Evolutionary conservation across 106 monocot species (phyloP), one percentile per base, ranked within the genome.

Genomic region (Acanthochlamys bracteata): DNA sequence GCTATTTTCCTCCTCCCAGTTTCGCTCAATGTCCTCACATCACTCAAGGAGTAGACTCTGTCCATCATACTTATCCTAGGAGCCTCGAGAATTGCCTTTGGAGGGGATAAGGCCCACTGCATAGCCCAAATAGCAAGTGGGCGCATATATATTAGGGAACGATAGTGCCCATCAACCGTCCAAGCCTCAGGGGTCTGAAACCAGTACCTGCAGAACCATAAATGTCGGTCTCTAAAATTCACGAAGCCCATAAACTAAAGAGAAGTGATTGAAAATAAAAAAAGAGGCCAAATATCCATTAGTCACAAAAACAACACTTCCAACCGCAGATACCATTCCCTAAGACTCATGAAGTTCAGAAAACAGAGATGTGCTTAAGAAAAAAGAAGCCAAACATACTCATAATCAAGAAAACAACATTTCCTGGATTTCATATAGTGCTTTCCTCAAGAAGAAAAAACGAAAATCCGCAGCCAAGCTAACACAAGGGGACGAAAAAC

Each of bases 41-140:
- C 72, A 25, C 75, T 61, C 4, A 79, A 76, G 0, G 84, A 82
- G 41, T 82, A 73, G 11, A 95, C 73, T 60, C 94, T 82, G 58
- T 95, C 90, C 90, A 95, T 90, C 65, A 95, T 70, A 25, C 90
- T 90, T 27, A 84, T 66, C 62, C 84, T 83, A 0, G 95, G 90
- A 4, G 87, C 91, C 25, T 96, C 84, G 10, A 91, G 70, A 20
- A 91, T 82, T 17, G 88, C 76, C 59, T 86, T 83, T n/a, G 92
- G 85, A 27, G 98, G 92, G 60, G 89, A 92, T 11, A 86, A 63
- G 0, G 91, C 98, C 83, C 84, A 99, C 45, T 99, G 98, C 92
- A 99, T 99, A 0, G 85, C 91, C 98, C 98, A 99, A 22, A 99
- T 99, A n/a, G 98, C 82, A 17, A 99, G 85, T 0, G 98, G 98